Base-by-base conservation (phyloP, 1,139 yeast genomes). In the Blastobotrys raffinosifermentans region DNA sequence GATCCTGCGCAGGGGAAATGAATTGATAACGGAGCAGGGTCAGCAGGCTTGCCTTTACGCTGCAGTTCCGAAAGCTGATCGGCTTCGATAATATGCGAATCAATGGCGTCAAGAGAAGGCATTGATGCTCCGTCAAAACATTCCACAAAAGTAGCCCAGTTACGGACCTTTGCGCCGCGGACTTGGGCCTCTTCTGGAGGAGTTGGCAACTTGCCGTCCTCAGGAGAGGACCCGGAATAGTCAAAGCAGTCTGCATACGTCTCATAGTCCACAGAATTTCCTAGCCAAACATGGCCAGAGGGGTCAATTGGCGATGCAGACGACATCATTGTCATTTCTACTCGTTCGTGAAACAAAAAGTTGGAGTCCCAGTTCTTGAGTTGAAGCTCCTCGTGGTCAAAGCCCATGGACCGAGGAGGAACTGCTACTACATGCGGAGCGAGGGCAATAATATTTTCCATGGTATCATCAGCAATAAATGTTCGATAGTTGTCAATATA, bases 291-390 rank as follows among this genome's bases (percentile, higher is more conserved):
- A 31, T 73, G 68, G 14, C 48, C 43, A 9, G 47, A 40, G 14
- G 39, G 35, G n/a, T 27, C 36, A 2, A 83, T 63, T 13, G 66
- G 69, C 0, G 93, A 73, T 0, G 95, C 94, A 2, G 85, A 69
- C 0, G 96, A 80, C 91, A 89, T 83, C 54, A 75, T 75, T 2
- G 86, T 69, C 44, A 87, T 80, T 58, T 87, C 96, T 8, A 83
- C 67, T 43, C 83, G 77, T 55, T 89, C 97, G 50, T 82, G 77
- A 40, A 77, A 70, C 25, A 73, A 67, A 52, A 80, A 79, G 51
- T 85, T 84, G 22, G 75, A 67, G 50, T 81, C 87, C 93, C 94
- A 83, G 48, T 77, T 71, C 42, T 70, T 67, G 27, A 58, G 52
- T 16, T 51, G 40, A 23, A 55, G 41, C 30, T 53, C 59, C 34